Base-by-base conservation (phyloP, 352 stramenopile genomes). In the Globisporangium splendens region DNA sequence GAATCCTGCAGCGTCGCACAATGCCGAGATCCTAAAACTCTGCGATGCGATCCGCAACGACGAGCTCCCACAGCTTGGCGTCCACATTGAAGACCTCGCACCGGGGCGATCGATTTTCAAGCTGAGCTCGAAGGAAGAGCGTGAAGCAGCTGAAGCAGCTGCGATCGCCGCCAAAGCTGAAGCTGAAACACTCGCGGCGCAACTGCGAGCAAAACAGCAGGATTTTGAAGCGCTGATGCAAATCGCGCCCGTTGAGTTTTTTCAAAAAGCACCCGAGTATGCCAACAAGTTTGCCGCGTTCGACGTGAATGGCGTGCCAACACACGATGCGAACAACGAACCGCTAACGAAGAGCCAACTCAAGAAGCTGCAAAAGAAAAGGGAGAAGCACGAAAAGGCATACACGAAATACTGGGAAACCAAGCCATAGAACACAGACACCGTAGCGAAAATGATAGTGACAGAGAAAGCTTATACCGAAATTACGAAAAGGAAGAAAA, bases 291-390 rank as follows among this genome's bases (percentile, higher is more conserved):
- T 83, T 38, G 42, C 72, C 2, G 57, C 57, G 8, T 91, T 88
- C 56, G 80, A 89, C 35, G 67, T 64, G 10, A 52, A 85, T 39
- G 79, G 79, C 11, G 68, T 91, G 10, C 84, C 84, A 1, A 81
- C 69, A 13, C 63, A 83, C 17, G 79, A 86, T 21, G 60, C 48
- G 1, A 46, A 56, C 14, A 46, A 65, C n/a, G 63, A 77, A 35
- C 50, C 56, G 18, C 50, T 92, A 22, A 79, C 68, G 20, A 92
- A 94, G 48, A 89, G 69, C 13, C 78, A 88, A 68, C 65, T 68
- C 49, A 94, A 94, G 58, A 94, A 94, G 56, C 68, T 94, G 7
- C 17, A 63, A 0, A 93, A 93, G 66, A 86, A 83, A 51, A 54
- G 79, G 12, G 74, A 83, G 8, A 93, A 91, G 50, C 78, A 93